Evolutionary conservation across 805 yeast species (phyloP).

Genomic region (Nakazawaea ambrosiae): DNA sequence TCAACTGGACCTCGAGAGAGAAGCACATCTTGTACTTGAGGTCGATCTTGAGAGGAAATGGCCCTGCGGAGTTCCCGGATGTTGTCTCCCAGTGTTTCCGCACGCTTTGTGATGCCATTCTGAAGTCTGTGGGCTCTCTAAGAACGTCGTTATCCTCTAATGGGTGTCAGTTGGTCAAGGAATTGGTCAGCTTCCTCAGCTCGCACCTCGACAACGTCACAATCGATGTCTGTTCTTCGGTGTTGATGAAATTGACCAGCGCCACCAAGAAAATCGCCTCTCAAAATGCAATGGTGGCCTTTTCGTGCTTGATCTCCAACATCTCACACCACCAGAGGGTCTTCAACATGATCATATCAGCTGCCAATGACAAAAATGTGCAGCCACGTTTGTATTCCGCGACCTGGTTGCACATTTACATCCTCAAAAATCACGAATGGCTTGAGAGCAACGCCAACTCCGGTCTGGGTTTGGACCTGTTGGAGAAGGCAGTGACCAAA

Average conservation of each 20-base stretch:
- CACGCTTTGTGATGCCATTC: constrained; percentile 48
- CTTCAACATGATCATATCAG: constrained; percentile 39
- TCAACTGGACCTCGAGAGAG: constrained; percentile 79
- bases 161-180: constrained; percentile 74
- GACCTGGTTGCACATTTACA: constrained; percentile 57
- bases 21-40: constrained; percentile 50
- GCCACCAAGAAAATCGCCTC: constrained; percentile 62
- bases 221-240: constrained; percentile 40
- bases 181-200: constrained; percentile 39
- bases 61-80: constrained; percentile 28
- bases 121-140: constrained; percentile 62
- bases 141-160: constrained; percentile 77
- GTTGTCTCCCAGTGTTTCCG: constrained; percentile 26
- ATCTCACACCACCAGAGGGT: constrained; percentile 47
- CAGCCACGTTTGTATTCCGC: constrained; percentile 67
- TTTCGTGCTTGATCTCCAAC: constrained; percentile 48
- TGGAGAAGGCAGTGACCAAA: constrained; percentile 45
- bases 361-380: constrained; percentile 62
- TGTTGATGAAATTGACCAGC: constrained; percentile 45
- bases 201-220: constrained; percentile 34
- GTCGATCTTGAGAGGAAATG: constrained; percentile 53
- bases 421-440: constrained; percentile 42
- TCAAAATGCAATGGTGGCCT: constrained; percentile 45
- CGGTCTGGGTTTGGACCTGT: constrained; percentile 27
- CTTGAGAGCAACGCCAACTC: constrained; percentile 19